A percentile compares a stretch with the other conserved stretches of the same genome.
Conservation (phyloP, 345 rosid genomes). For the Gossypium herbaceum region DNA sequence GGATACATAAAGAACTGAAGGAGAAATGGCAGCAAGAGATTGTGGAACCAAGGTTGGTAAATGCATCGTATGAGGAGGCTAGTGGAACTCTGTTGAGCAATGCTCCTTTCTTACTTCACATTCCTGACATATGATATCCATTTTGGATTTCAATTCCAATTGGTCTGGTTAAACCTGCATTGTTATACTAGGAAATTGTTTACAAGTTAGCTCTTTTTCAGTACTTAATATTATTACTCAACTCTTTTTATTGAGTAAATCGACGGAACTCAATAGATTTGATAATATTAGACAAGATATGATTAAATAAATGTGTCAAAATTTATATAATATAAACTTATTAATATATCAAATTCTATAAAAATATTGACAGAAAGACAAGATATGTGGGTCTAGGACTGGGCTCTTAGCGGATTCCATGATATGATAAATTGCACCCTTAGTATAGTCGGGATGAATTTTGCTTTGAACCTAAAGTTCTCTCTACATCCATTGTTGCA, state of each 20-base stretch:
- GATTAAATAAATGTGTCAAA: not conserved
- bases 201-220: not conserved
- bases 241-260: not conserved
- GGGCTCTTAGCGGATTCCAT: not conserved
- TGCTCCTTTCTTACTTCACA: conserved; percentile 61
- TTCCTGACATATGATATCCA: conserved; percentile 24
- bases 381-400: not conserved
- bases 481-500: not conserved
- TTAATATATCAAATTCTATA: not conserved
- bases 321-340: not conserved
- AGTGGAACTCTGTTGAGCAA: conserved; percentile 50
- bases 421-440: not conserved
- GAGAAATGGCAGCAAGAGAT: conserved; percentile 91
- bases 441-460: not conserved
- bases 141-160: too few relatives aligned
- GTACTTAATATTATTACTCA: not conserved
- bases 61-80: conserved; percentile 74
- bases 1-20: conserved; percentile 42
- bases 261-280: too few relatives aligned
- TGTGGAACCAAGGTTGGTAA: conserved; percentile 63
- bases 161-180: too few relatives aligned
- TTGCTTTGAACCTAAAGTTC: not conserved
- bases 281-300: not conserved
- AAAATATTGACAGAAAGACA: not conserved
- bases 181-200: not conserved